Evolutionary conservation across 441 rosid genomes (phyloP).

Genomic region (Gossypium gossypioides): DNA sequence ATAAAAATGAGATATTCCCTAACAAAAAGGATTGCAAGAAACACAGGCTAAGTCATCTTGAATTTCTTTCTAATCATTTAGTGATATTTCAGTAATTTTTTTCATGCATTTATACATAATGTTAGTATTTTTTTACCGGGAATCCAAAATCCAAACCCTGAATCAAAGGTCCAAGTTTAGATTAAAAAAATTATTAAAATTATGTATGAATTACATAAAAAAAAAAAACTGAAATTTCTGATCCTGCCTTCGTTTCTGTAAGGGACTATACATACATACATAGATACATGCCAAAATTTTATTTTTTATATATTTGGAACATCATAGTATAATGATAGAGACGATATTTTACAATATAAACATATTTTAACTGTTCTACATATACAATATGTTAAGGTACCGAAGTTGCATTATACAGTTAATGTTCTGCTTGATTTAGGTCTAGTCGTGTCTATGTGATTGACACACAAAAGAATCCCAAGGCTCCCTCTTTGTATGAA

Average conservation of each 20-base stretch:
- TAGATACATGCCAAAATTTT: too few species aligned
- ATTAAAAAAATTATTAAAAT: too few species aligned
- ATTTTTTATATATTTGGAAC: too few species aligned
- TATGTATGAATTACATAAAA: too few species aligned
- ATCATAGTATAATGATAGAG: too few species aligned
- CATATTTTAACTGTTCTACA: background rate
- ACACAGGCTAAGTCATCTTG: accelerated
- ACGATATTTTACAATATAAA: too few species aligned
- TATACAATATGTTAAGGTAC: background rate
- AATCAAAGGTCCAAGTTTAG: accelerated
- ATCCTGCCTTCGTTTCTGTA: constrained; percentile 68
- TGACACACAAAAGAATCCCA: constrained; percentile 53
- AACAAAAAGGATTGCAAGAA: too few species aligned
- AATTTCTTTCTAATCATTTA: accelerated
- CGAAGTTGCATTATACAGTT: background rate
- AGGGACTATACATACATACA: background rate
- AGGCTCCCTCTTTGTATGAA: constrained; percentile 63
- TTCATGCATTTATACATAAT: accelerated
- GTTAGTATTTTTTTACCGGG: accelerated
- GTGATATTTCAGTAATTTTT: too few species aligned
- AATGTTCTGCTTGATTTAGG: constrained; percentile 26
- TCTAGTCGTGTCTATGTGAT: constrained; percentile 71
- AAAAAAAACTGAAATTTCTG: constrained; percentile 19
- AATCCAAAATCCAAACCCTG: accelerated
- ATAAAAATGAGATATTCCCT: too few species aligned